Base-by-base conservation (phyloP, 495 filamentous ascomycete species). In the Trichoderma erinaceum region DNA sequence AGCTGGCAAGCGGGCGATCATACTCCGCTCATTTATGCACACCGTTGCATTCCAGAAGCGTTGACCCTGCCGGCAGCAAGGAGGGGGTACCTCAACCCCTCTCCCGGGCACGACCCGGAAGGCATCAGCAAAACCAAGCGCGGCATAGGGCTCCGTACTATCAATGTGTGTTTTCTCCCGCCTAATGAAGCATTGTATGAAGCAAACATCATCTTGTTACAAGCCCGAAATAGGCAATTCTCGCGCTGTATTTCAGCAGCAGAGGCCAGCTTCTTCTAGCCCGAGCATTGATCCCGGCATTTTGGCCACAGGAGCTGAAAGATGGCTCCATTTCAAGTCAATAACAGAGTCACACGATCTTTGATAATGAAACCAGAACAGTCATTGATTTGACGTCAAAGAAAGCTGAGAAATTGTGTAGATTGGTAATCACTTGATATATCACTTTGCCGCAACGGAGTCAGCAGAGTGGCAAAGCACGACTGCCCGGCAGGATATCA, bases 1-100 rank as follows among this genome's bases (percentile, higher is more conserved):
- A 61, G 56, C 56, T 61, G 25, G n/a, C 56, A 61, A 32, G 27
- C 25, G 56, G 56, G 25, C 25, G 25, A 61, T 61, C 56, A 29
- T 4, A 3, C 56, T 61, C 56, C 56, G 56, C 56, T 29, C 56
- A 35, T 61, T 32, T 61, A 27, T 32, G 27, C 56, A 61, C 56
- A 23, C 56, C 56, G 27, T 61, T 61, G 25, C 56, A 61, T 61
- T 16, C 25, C 25, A 23, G 48, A 52, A 2, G 21, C 21, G n/a
- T 52, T 23, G 48, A 21, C 18, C 11, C 48, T 52, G 18, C 21
- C 48, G 18, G 2, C n/a, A 52, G 18, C 18, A 23, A 23, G 48
- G 48, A 11, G 4, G 21, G 48, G n/a, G 48, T 18, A 10, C 7
- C 0, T n/a, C 4, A 21, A 21, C n/a, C 21, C 21, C 48, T 18